Evolutionary conservation across 305 asterid species (phyloP).

Genomic region (Coffea humblotiana): DNA sequence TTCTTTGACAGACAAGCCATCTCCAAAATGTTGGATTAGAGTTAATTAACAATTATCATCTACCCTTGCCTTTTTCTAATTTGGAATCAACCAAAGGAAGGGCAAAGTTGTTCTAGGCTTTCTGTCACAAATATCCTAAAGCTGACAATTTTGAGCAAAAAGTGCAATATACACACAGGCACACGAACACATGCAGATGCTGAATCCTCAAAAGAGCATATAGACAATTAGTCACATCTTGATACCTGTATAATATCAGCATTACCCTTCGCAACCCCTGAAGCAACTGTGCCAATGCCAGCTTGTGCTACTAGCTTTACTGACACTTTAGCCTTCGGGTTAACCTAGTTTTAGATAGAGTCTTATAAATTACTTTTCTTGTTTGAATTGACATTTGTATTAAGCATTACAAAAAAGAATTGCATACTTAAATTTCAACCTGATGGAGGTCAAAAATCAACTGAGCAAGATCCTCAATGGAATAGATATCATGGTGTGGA

Average conservation of each 20-base stretch:
- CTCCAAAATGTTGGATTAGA: not conserved
- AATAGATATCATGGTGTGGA: conserved; percentile 98
- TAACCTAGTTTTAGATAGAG: conserved; percentile 60
- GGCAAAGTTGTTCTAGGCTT: not conserved
- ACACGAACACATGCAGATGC: not conserved
- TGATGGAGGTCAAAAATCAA: conserved; percentile 98
- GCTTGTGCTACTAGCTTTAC: conserved; percentile 99
- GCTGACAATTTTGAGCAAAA: not conserved
- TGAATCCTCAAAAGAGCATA: not conserved
- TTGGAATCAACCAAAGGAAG: not conserved
- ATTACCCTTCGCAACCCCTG: conserved; percentile 99
- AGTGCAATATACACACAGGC: not conserved
- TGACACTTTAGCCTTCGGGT: conserved; percentile 95
- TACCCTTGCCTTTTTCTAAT: not conserved
- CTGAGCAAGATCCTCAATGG: conserved; percentile 99
- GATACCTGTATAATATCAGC: conserved; percentile 96
- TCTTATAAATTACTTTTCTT: conserved; percentile 9
- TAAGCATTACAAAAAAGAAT: not conserved
- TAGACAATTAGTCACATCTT: not conserved
- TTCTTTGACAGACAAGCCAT: not conserved
- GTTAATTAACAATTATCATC: not conserved
- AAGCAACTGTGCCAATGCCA: conserved; percentile 99
- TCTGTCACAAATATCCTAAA: not conserved
- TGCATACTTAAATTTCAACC: conserved; percentile 37
- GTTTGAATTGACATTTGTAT: not conserved